Base-by-base conservation (phyloP, 352 stramenopile species). In the Phytophthora crassamura region DNA sequence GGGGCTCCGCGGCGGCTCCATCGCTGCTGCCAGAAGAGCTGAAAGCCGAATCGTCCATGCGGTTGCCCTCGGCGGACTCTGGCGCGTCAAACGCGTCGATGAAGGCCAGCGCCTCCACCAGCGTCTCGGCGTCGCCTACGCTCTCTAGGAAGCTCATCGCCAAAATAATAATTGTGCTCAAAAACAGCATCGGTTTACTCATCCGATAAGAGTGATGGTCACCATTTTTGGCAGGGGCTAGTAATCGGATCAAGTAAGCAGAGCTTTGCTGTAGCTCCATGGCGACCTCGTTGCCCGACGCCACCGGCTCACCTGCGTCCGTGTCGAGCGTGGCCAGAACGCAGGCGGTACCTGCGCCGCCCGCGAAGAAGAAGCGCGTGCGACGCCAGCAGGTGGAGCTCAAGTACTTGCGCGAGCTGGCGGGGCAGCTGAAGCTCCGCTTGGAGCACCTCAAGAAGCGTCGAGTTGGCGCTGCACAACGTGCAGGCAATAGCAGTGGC, bases 351-450 rank as follows among this genome's bases (percentile, higher is more conserved):
- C 1, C 54, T 2, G 33, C 32, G 2, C 41, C 56, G 22, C 22
- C 22, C 22, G 22, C 22, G 20, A 72, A 72, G 53, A 72, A 75
- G 51, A 77, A 77, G 50, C 69, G 69, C 45, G 65, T 77, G 35
- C 45, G 69, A 15, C 52, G 72, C 8, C 69, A 80, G 49, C 64
- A 74, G 38, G 33, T 77, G 36, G 73, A 81, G 59, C 67, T 81
- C 9, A 55, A 67, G 47, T 51, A 75, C 33, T 62, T 81, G 18
- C 73, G 73, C n/a, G 55, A 72, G 48, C 64, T 73, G 14, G 62
- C 67, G 15, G 61, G 49, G 39, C 67, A 78, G 46, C 60, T 77
- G 34, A 60, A 77, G 32, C 47, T 45, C 25, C 62, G 68, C 18
- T 42, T 77, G 36, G 60, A 60, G 35, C 69, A 77, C 33, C 49